phyloP scores from a whole-genome alignment of 371 early-diverging fungal genomes.

The Paraphysoderma sedebokerense region DNA sequence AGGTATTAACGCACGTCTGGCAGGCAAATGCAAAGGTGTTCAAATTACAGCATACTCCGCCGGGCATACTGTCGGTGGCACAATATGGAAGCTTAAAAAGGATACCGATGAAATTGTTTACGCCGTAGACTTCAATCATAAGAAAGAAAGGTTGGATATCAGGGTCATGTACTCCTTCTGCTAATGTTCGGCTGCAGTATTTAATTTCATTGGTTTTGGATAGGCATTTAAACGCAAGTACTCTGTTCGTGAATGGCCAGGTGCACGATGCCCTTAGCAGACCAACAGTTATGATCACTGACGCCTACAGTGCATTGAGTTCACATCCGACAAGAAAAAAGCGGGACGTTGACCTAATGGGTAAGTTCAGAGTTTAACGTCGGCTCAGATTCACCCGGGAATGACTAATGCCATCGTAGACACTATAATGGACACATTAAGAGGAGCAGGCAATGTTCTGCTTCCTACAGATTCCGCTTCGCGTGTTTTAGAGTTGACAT shows the following conservation, averaged over 20 bases:
- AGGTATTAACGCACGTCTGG: background rate
- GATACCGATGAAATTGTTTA: slow-evolving; percentile 88
- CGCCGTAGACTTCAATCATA: slow-evolving; percentile 91
- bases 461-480: slow-evolving; percentile 80
- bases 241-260: slow-evolving; percentile 48
- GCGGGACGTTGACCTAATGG: slow-evolving; percentile 42
- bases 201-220: too few species aligned
- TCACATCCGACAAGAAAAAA: slow-evolving; percentile 47
- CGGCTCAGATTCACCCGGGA: background rate
- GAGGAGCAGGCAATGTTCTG: slow-evolving; percentile 58
- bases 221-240: slow-evolving; percentile 73
- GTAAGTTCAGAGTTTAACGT: slow-evolving; percentile 2
- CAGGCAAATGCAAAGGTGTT: slow-evolving; percentile 69
- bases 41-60: slow-evolving; percentile 83
- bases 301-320: slow-evolving; percentile 56
- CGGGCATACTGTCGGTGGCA: slow-evolving; percentile 95
- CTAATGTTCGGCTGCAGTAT: too few species aligned
- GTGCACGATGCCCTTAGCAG: slow-evolving; percentile 51
- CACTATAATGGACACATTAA: slow-evolving; percentile 38
- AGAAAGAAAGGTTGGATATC: slow-evolving; percentile 74
- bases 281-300: slow-evolving; percentile 82
- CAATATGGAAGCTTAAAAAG: slow-evolving; percentile 91
- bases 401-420: slow-evolving; percentile 14
- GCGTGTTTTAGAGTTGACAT: slow-evolving; percentile 81
- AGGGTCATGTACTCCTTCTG: too few species aligned